Evolutionary conservation across 1,139 yeast species (phyloP).

Genomic region (Debaryomyces fabryi): DNA sequence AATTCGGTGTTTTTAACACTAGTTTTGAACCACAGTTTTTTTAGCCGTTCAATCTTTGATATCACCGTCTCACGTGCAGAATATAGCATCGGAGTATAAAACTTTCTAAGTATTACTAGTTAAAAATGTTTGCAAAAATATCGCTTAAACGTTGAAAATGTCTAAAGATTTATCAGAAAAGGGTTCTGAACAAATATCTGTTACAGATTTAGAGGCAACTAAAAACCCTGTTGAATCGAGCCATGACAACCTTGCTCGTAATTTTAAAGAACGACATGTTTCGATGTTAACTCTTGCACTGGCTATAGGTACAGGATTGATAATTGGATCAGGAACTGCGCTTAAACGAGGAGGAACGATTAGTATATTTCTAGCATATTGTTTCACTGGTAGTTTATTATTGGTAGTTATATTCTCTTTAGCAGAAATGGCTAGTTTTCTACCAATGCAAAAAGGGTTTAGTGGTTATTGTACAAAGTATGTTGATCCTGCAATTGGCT

Average conservation of each 20-base stretch:
- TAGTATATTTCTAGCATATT: constrained; percentile 62
- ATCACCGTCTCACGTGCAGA: background rate
- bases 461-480: constrained; percentile 56
- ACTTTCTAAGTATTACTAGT: background rate
- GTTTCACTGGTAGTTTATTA: constrained; percentile 67
- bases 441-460: background rate
- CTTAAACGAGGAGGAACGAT: constrained; percentile 69
- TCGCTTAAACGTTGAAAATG: background rate
- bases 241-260: background rate
- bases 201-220: background rate
- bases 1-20: background rate
- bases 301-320: constrained; percentile 68
- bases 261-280: constrained; percentile 47
- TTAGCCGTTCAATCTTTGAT: background rate
- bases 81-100: background rate
- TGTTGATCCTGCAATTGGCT: constrained; percentile 71
- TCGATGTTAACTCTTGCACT: constrained; percentile 70
- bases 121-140: background rate
- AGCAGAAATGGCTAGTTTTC: constrained; percentile 72
- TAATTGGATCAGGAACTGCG: constrained; percentile 53
- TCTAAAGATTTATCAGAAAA: background rate
- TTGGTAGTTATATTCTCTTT: constrained; percentile 56
- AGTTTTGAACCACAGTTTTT: background rate
- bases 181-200: background rate
- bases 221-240: background rate